These are phyloP conservation scores for Oryza rufipogon DNA, from an alignment of 176 grass and related monocot genomes.

Conservation along the genomic window DNA sequence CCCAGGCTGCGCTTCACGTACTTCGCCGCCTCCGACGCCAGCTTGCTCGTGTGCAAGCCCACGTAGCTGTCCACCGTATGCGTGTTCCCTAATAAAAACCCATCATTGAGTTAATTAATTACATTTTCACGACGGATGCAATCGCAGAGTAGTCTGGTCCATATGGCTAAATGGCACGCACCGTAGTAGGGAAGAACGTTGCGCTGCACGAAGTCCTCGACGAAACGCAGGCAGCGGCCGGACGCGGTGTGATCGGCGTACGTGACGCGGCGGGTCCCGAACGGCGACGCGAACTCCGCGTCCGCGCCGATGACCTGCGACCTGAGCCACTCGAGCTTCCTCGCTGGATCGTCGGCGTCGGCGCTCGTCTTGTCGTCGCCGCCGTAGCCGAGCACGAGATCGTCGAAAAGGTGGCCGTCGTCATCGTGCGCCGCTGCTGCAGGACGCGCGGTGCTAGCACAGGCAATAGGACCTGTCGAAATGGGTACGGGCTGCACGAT, in stretches of 20 bases:
- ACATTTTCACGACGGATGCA: background rate
- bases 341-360: background rate
- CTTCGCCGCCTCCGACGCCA: conserved; percentile 43
- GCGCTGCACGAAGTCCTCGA: conserved; percentile 61
- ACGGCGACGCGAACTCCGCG: conserved; percentile 64
- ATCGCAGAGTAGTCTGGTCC: background rate
- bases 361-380: background rate
- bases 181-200: conserved; percentile 78
- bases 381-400: conserved; percentile 17
- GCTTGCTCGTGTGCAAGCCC: conserved; percentile 54
- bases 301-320: conserved; percentile 46
- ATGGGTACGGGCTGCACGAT: background rate
- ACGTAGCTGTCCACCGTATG: conserved; percentile 84
- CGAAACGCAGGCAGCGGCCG: conserved; percentile 56
- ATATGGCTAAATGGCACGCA: conserved; percentile 8
- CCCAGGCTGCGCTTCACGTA: conserved; percentile 72
- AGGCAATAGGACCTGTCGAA: background rate
- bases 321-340: conserved; percentile 39
- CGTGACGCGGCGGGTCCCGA: conserved; percentile 55
- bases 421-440: background rate
- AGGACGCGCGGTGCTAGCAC: background rate
- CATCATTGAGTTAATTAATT: background rate
- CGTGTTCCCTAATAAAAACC: conserved; percentile 51
- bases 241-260: conserved; percentile 87
- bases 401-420: conserved; percentile 28